Evolutionary conservation across 352 stramenopile genomes (phyloP).

Genomic region (Pythium aphanidermatum): DNA sequence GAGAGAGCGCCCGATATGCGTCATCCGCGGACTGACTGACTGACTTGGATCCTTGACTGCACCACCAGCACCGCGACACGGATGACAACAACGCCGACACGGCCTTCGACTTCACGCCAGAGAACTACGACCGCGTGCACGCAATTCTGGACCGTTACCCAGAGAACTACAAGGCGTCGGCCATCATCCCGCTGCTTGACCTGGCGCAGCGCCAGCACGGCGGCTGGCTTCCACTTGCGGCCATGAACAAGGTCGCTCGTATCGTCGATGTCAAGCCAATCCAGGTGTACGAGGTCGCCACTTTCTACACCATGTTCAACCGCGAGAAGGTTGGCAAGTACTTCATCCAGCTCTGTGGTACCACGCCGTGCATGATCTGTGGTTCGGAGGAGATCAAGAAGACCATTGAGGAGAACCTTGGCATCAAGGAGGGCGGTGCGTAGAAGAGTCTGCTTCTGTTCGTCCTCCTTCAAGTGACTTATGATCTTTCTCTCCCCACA

Average conservation of each 20-base stretch:
- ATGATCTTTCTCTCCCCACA: constrained; percentile 16
- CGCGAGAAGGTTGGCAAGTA: constrained; percentile 93
- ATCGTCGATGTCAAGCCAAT: constrained; percentile 96
- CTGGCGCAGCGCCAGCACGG: constrained; percentile 94
- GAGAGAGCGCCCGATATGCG: not conserved
- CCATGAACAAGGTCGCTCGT: constrained; percentile 99
- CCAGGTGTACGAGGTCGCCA: constrained; percentile 98
- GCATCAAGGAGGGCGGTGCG: constrained; percentile 94
- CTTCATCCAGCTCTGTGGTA: constrained; percentile 97
- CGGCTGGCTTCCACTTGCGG: constrained; percentile 96
- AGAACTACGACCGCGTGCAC: constrained; percentile 96
- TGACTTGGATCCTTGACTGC: no score
- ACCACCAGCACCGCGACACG: constrained; percentile 91
- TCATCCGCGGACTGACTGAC: no score
- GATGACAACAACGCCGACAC: constrained; percentile 95
- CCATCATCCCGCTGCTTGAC: constrained; percentile 98
- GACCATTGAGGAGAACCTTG: constrained; percentile 96
- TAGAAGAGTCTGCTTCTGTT: not conserved
- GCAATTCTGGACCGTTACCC: constrained; percentile 97
- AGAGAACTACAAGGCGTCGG: constrained; percentile 98
- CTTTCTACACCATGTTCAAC: constrained; percentile 99
- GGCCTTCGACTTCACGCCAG: constrained; percentile 96
- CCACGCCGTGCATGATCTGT: constrained; percentile 99
- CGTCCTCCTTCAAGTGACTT: not conserved
- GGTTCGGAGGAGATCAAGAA: constrained; percentile 99